These are phyloP conservation scores for Syzygium grande DNA, from an alignment of 345 rosid genomes.

Conservation along the genomic window DNA sequence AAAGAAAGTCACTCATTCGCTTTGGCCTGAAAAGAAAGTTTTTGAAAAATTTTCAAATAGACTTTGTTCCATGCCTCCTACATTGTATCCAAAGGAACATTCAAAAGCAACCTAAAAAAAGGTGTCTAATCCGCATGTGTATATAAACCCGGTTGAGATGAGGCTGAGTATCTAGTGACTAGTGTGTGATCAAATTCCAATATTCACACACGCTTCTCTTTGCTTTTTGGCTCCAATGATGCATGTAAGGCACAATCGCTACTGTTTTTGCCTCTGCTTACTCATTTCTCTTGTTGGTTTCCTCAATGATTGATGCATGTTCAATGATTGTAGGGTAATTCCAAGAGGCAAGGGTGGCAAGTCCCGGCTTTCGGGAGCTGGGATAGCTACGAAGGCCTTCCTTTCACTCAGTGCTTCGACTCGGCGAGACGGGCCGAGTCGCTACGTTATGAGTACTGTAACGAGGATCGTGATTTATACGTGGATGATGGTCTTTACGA, in stretches of 20 bases:
- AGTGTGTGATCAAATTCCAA: not conserved
- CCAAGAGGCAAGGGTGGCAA: conserved; percentile 2
- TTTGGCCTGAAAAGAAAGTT: not conserved
- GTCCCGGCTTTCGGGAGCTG: conserved; percentile 32
- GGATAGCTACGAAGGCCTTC: conserved; percentile 28
- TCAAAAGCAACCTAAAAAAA: not conserved
- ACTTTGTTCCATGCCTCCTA: not conserved
- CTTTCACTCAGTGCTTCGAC: conserved; percentile 33
- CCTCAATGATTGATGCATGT: not conserved
- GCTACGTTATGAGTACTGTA: conserved; percentile 3
- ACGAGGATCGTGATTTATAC: conserved; percentile 18
- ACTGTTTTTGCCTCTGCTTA: not conserved
- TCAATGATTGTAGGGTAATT: not conserved
- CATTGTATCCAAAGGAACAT: not conserved
- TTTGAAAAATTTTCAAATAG: not conserved
- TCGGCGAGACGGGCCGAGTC: conserved; percentile 17
- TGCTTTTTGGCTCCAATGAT: not conserved
- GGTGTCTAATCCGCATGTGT: not conserved
- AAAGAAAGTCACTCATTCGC: not conserved
- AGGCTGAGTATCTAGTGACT: not conserved
- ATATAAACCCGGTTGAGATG: not conserved
- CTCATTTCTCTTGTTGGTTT: not conserved
- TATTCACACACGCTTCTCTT: not conserved
- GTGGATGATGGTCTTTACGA: conserved; percentile 20
- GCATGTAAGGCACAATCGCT: not conserved